A percentile compares a stretch with the other conserved stretches of the same genome.
Conservation (phyloP, 495 filamentous ascomycete genomes). For the Penicillium longicatenatum region DNA sequence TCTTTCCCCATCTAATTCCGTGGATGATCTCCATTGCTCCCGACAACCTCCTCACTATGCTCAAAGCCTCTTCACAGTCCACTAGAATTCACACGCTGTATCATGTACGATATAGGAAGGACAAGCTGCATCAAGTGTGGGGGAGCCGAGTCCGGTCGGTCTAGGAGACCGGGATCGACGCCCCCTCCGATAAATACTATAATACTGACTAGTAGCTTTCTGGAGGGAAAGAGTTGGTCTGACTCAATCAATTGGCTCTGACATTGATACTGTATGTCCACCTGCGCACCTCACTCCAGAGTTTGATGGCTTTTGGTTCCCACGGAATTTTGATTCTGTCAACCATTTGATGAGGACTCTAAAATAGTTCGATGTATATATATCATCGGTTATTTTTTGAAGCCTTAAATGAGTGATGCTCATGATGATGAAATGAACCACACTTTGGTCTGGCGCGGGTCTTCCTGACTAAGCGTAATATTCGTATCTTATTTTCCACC, state of each 20-base stretch:
- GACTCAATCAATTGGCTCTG: background rate
- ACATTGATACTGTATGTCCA: background rate
- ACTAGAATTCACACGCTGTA: background rate
- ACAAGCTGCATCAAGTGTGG: constrained; percentile 7
- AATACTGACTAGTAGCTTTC: constrained; percentile 5
- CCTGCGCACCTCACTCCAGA: background rate
- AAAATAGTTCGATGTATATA: background rate
- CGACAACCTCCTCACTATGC: constrained; percentile 22
- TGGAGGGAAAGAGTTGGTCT: background rate
- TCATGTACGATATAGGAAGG: background rate
- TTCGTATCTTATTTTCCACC: constrained; percentile 5
- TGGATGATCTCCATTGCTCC: constrained; percentile 34
- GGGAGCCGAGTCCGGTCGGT: background rate
- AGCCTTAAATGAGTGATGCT: constrained; percentile 33
- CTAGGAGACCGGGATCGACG: constrained; percentile 7
- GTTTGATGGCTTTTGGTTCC: background rate
- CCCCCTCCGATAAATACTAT: constrained; percentile 3
- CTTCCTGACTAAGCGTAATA: constrained; percentile 30
- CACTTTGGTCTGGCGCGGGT: constrained; percentile 11
- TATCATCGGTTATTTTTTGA: background rate
- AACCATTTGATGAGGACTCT: background rate
- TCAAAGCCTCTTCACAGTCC: constrained; percentile 7
- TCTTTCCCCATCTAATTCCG: constrained; percentile 14
- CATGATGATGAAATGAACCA: constrained; percentile 39
- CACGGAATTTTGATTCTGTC: background rate